phyloP scores from a whole-genome alignment of 2,329 filamentous ascomycete species.

The Monilinia vaccinii-corymbosi region DNA sequence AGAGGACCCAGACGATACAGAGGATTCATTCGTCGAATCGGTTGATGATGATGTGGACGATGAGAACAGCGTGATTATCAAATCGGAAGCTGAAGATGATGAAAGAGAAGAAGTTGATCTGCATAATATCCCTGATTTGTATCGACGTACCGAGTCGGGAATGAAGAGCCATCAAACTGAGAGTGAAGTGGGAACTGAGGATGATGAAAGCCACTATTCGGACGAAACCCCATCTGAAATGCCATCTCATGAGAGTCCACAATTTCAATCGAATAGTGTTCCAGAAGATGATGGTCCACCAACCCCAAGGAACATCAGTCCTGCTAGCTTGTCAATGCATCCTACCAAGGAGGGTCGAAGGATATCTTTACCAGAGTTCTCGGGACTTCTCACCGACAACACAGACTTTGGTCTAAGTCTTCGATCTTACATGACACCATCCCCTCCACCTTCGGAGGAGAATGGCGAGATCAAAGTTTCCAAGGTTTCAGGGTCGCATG shows the following conservation, averaged over 20 bases:
- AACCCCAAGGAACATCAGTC: slow-evolving; percentile 42
- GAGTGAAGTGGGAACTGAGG: slow-evolving; percentile 12
- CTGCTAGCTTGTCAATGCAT: slow-evolving; percentile 19
- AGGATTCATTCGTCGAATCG: slow-evolving; percentile 55
- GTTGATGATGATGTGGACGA: slow-evolving; percentile 29
- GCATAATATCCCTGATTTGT: slow-evolving; percentile 59
- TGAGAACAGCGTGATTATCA: slow-evolving; percentile 49
- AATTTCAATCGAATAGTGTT: slow-evolving; percentile 19
- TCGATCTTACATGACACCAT: slow-evolving; percentile 43
- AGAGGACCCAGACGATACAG: slow-evolving; percentile 42
- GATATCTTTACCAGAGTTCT: slow-evolving; percentile 37
- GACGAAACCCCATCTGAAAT: slow-evolving; percentile 28
- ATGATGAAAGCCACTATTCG: slow-evolving; percentile 41
- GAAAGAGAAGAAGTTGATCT: slow-evolving; percentile 54
- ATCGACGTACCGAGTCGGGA: slow-evolving; percentile 43
- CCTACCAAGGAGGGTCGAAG: slow-evolving; percentile 19
- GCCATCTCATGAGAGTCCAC: slow-evolving; percentile 17
- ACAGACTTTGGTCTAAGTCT: slow-evolving; percentile 46
- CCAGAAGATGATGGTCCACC: slow-evolving; percentile 41
- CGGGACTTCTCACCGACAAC: slow-evolving; percentile 38
- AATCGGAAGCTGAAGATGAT: slow-evolving; percentile 49
- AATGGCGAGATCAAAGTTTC: slow-evolving; percentile 17
- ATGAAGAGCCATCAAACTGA: slow-evolving; percentile 17
- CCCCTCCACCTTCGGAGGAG: slow-evolving; percentile 26
- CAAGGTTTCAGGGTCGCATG: slow-evolving; percentile 21